Evolutionary conservation across 2,329 filamentous ascomycete genomes (phyloP), one percentile per base, ranked within the genome.

Genomic region (Calonectria hongkongensis): DNA sequence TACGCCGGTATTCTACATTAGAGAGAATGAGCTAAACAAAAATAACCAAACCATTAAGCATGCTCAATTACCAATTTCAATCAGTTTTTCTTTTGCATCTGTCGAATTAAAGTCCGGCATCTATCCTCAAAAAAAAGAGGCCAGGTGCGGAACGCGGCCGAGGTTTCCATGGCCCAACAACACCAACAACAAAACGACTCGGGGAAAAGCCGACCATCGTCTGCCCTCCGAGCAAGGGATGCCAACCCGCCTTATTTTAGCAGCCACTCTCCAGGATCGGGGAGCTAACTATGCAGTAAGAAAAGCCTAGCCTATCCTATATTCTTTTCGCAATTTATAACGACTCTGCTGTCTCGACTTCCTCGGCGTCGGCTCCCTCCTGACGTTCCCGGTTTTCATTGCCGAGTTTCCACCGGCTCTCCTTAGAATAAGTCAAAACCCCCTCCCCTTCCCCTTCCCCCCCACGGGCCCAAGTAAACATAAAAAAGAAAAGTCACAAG

Each of bases 371-470:
- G 21, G 18, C 43, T n/a, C 18, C 43, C 43, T 45, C 43, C 43
- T 45, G 43, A 21, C n/a, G 43, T 21, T 8, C 43, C 43, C 43
- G 41, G 4, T 8, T 43, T 18, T 3, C 41, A 28, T 56, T 56
- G 28, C 30, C 30, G 30, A 56, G 18, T 56, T 56, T 56, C 51
- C 30, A 18, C 51, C 51, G 51, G 51, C 51, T 36, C 28, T 56
- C 30, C 6, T 18, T 28, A 36, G 50, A 21, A 21, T 21, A 21
- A 21, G 21, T 21, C 21, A 21, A 21, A 21, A 21, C 21, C 21
- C 21, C 21, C 21, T 21, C 21, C 21, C 21, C 21, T 21, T 21
- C 21, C 21, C 21, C 21, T 21, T 21, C 21, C 21, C 21, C 21
- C 21, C 21, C 21, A 21, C 21, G 21, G 21, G 50, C 28, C 28